Evolutionary conservation across 2,329 filamentous ascomycete genomes (phyloP), one percentile per base, ranked within the genome.

Genomic region (Amylocarpus encephaloides): DNA sequence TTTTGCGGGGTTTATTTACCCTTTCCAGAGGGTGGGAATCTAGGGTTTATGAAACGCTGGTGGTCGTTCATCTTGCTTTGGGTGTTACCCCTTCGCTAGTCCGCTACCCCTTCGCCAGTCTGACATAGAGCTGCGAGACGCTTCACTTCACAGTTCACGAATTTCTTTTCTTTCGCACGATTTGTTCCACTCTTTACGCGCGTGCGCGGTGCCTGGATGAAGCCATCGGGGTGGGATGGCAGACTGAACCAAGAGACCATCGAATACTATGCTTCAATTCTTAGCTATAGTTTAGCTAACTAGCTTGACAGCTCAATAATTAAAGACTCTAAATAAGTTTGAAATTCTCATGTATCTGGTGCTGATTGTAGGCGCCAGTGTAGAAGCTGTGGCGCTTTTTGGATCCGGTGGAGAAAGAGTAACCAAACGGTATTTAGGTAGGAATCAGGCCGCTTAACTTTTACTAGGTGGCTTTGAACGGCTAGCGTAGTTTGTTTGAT

Each of bases 61-160:
- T 12, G 22, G 47, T 26, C 15, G 29, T 41, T 46, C 38, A 33
- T 48, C 49, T 30, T 44, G 42, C 50, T 44, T 38, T 43, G 36
- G 42, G 15, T 15, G 12, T n/a, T n/a, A n/a, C n/a, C n/a, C n/a
- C n/a, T n/a, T n/a, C n/a, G n/a, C n/a, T n/a, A n/a, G n/a, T n/a
- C n/a, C n/a, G n/a, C n/a, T n/a, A n/a, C n/a, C n/a, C n/a, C 6
- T 22, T 15, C 32, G 18, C 19, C 13, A n/a, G 22, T 13, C 22
- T 13, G 32, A 33, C 22, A 18, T 13, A 35, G 11, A 32, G 16
- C 34, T 5, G 18, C 7, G 15, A 9, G n/a, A 35, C 13, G 19
- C 19, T 30, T 39, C 26, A 29, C 11, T 49, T 47, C 43, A 55
- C 49, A 50, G 50, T 16, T 57, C 32, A 50, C 33, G 45, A 48